phyloP scores from a whole-genome alignment of 1,284 basidiomycete genomes.

The Ceratobasidium sp. region DNA sequence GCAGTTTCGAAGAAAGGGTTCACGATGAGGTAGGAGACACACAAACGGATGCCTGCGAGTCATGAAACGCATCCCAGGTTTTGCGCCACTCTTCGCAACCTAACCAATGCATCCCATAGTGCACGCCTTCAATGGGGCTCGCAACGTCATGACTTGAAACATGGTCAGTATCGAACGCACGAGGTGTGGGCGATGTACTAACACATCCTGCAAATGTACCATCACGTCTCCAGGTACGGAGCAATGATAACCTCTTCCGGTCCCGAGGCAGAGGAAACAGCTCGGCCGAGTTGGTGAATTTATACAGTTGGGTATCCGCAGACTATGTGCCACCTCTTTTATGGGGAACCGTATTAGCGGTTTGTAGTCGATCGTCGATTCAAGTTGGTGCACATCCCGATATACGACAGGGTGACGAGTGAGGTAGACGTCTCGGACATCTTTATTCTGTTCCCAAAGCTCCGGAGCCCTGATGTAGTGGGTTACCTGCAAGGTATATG shows the following conservation, averaged over 20 bases:
- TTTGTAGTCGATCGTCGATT: neutral
- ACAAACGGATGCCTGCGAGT: neutral
- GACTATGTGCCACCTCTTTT: neutral
- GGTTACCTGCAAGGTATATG: neutral
- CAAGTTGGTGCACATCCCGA: neutral
- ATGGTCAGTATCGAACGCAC: neutral
- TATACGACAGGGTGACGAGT: neutral
- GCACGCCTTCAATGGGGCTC: neutral
- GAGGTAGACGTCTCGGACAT: too few relatives aligned
- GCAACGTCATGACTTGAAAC: neutral
- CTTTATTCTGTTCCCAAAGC: neutral
- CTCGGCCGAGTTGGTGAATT: neutral
- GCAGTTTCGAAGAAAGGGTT: too few relatives aligned
- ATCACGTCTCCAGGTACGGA: too few relatives aligned
- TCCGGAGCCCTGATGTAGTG: neutral
- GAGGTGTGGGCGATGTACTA: neutral
- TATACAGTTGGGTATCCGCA: too few relatives aligned
- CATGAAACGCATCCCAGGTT: slow-evolving; percentile 14
- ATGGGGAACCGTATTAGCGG: neutral
- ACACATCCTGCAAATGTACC: slow-evolving; percentile 2
- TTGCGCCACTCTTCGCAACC: neutral
- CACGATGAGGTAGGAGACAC: too few relatives aligned
- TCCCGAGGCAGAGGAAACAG: neutral
- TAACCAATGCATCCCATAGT: neutral
- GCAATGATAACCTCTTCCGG: neutral